These are phyloP conservation scores for Trichoderma cornu-damae DNA, from an alignment of 2,329 filamentous ascomycete genomes.

Conservation along the genomic window DNA sequence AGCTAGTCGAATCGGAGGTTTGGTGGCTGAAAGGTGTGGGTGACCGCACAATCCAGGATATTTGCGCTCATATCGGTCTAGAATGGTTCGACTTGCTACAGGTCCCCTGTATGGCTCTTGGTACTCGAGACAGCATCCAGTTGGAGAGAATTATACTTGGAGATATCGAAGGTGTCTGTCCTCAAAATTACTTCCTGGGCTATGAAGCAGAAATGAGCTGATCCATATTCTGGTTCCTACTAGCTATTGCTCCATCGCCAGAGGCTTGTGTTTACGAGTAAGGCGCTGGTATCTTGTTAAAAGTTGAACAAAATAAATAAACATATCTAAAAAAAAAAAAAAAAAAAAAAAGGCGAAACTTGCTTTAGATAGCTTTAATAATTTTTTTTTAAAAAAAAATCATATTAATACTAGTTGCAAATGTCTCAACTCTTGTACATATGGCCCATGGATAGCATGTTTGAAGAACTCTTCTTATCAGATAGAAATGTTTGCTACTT, in stretches of 20 bases:
- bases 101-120: slow-evolving; percentile 38
- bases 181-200: not conserved
- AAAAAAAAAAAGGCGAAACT: not conserved
- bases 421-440: slow-evolving; percentile 9
- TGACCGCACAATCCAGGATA: slow-evolving; percentile 42
- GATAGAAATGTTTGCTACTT: slow-evolving; percentile 16
- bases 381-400: slow-evolving; percentile 9
- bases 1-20: slow-evolving; percentile 33
- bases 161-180: slow-evolving; percentile 39
- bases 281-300: no score
- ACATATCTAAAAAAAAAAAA: no score
- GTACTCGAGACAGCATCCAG: slow-evolving; percentile 31
- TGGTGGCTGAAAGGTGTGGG: slow-evolving; percentile 51
- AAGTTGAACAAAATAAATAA: no score
- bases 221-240: not conserved
- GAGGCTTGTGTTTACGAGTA: no score
- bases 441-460: slow-evolving; percentile 12
- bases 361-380: not conserved
- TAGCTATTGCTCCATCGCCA: not conserved
- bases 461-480: slow-evolving; percentile 15
- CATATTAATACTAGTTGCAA: slow-evolving; percentile 14
- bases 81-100: slow-evolving; percentile 40
- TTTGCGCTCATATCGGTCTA: slow-evolving; percentile 37
- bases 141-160: slow-evolving; percentile 41
- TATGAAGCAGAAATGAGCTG: not conserved